Evolutionary conservation across 2,329 filamentous ascomycete genomes (phyloP).

Genomic region (Didymella keratinophila): DNA sequence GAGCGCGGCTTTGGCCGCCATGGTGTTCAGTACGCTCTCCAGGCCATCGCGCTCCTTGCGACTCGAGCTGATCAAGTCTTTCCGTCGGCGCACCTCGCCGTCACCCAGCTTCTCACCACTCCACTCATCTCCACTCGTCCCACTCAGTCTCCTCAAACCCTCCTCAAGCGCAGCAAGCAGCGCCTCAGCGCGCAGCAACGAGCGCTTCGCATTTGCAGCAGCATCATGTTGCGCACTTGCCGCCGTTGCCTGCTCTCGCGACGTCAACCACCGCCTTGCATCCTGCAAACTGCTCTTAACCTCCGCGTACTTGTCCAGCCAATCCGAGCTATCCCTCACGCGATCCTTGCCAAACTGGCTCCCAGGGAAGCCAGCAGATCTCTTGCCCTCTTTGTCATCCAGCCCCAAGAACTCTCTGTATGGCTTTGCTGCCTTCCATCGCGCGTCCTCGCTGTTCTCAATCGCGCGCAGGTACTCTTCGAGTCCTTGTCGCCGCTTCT

Average conservation of each 20-base stretch:
- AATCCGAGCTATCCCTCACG: constrained; percentile 64
- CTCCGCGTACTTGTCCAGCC: constrained; percentile 79
- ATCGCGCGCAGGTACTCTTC: constrained; percentile 77
- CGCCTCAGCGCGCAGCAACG: constrained; percentile 72
- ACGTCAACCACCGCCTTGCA: constrained; percentile 70
- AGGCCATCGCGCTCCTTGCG: constrained; percentile 78
- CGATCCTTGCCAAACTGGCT: constrained; percentile 50
- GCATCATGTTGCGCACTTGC: constrained; percentile 72
- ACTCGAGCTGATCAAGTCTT: constrained; percentile 71
- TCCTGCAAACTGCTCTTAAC: constrained; percentile 76
- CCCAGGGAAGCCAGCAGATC: constrained; percentile 32
- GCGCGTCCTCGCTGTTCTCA: constrained; percentile 73
- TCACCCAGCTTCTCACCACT: constrained; percentile 67
- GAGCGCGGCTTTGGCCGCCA: constrained; percentile 60
- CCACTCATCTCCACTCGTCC: constrained; percentile 50
- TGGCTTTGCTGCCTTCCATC: constrained; percentile 76
- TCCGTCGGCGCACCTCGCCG: constrained; percentile 75
- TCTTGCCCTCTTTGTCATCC: constrained; percentile 34
- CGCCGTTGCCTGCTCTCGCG: constrained; percentile 68
- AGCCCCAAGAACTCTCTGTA: constrained; percentile 80
- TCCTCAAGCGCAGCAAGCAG: constrained; percentile 71
- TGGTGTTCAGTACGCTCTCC: constrained; percentile 74
- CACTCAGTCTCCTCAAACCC: constrained; percentile 60
- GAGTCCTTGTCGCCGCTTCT: constrained; percentile 71
- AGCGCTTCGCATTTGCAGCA: constrained; percentile 76